Base-by-base conservation (phyloP, 139 green algal species). In the Pedinophyceae sp. region DNA sequence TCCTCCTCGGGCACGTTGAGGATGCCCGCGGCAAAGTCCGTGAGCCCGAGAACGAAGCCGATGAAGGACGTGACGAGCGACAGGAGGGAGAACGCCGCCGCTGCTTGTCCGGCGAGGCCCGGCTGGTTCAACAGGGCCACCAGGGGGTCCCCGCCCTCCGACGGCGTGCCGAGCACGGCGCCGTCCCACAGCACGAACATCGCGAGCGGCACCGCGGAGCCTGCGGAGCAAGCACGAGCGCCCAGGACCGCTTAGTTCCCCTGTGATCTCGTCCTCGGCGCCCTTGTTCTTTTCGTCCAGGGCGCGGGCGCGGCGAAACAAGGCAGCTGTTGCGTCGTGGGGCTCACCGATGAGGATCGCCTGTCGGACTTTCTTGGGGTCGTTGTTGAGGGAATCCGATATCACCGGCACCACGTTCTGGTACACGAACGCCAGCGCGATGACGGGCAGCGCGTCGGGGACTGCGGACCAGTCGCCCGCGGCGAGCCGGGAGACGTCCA, bases 101-200 rank as follows among this genome's bases (percentile, higher is more conserved):
- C 62, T 18, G 74, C 30, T 0, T 54, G 53, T 2, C 17, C 61
- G 28, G 64, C 61, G 26, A 55, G 17, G 13, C 55, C 48, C 5
- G 41, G 30, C 48, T 18, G 28, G 10, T 48, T 47, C 3, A 49
- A 25, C 6, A 70, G 25, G 5, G 51, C 39, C 40, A 38, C 54
- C 26, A 80, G 48, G 17, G 75, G 72, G 45, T 85, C 76, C 3
- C 52, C n/a, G 1, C 26, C 41, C 19, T 19, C 40, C 18, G 48
- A 18, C 26, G 47, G 28, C 23, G 24, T 54, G 16, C 81, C 85
- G 19, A 94, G 72, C 19, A 86, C 76, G 25, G 72, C 81, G 3
- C 65, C 81, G 5, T 89, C 66, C 85, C 85, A 94, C 13, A 60
- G 7, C 1, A 88, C 28, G 54, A 91, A 93, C 85, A 94, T 93